These are phyloP conservation scores for Furcasterigmium furcatum DNA, from an alignment of 2,329 filamentous ascomycete species.

Conservation along the genomic window DNA sequence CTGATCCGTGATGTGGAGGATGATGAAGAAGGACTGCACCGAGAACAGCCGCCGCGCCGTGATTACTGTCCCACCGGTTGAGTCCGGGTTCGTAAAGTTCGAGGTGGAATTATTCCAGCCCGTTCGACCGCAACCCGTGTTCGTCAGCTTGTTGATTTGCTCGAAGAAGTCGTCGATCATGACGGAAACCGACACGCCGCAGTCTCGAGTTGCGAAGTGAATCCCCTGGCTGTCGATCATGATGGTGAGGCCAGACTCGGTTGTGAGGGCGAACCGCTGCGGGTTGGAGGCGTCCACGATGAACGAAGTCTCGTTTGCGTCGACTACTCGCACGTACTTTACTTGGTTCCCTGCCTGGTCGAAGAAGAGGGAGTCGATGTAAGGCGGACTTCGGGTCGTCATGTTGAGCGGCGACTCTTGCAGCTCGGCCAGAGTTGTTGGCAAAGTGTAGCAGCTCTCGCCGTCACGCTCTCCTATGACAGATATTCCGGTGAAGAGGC, in stretches of 20 bases:
- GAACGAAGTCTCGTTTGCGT: constrained; percentile 20
- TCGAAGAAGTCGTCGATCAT: constrained; percentile 25
- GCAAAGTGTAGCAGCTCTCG: constrained; percentile 7
- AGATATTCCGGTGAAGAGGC: constrained; percentile 7
- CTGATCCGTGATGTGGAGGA: constrained; percentile 28
- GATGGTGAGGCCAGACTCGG: constrained; percentile 25
- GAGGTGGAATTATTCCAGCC: too few species aligned
- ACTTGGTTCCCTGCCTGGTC: constrained; percentile 25
- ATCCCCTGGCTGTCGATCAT: constrained; percentile 26
- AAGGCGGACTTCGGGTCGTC: constrained; percentile 22
- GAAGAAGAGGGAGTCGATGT: constrained; percentile 32
- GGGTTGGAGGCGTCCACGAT: constrained; percentile 30
- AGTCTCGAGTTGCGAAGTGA: constrained; percentile 28
- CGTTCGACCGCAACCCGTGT: constrained; percentile 23
- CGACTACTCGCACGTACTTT: constrained; percentile 26
- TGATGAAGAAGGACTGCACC: constrained; percentile 21
- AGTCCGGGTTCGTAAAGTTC: not conserved
- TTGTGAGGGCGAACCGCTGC: constrained; percentile 24
- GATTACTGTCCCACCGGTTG: not conserved
- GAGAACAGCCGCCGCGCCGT: not conserved
- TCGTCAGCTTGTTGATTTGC: constrained; percentile 26
- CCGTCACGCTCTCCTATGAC: constrained; percentile 4
- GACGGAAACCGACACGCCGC: constrained; percentile 27
- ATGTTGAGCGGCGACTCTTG: constrained; percentile 26
- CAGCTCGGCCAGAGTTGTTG: constrained; percentile 2